Conservation (phyloP, 2,329 filamentous ascomycete genomes). For the Leptodontidium sp. region DNA sequence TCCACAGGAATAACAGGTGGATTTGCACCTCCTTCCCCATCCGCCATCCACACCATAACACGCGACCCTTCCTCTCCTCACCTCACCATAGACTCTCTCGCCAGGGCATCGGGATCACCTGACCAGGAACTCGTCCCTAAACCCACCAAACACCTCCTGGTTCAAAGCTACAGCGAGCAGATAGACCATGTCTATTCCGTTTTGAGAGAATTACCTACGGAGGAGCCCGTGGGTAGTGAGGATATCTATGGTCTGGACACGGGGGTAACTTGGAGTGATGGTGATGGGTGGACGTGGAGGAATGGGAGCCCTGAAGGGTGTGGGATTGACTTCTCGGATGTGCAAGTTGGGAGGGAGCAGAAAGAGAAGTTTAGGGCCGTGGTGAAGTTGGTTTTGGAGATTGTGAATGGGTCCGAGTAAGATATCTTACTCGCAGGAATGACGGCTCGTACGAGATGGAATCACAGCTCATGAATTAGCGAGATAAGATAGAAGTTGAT, state of each 20-base stretch:
- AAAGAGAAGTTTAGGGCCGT: background rate
- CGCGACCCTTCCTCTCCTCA: background rate
- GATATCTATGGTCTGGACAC: conserved; percentile 6
- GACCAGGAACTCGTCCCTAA: background rate
- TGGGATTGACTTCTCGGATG: conserved; percentile 3
- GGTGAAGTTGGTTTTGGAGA: background rate
- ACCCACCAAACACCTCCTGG: background rate
- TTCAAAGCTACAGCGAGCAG: background rate
- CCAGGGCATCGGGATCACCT: background rate
- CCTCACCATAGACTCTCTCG: background rate
- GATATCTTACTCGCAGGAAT: background rate
- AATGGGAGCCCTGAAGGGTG: background rate
- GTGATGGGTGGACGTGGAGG: background rate
- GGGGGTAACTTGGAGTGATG: background rate
- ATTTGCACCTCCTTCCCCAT: conserved; percentile 2
- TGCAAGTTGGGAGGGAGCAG: background rate
- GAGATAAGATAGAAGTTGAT: too few relatives aligned
- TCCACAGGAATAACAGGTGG: conserved; percentile 2
- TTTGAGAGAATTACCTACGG: background rate
- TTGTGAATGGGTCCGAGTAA: background rate
- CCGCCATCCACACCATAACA: conserved; percentile 2
- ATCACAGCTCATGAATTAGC: too few relatives aligned
- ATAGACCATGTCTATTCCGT: background rate
- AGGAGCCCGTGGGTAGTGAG: background rate
- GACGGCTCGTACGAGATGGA: too few relatives aligned